These are phyloP conservation scores for Boechera retrofracta DNA, from an alignment of 345 rosid species.

Conservation along the genomic window DNA sequence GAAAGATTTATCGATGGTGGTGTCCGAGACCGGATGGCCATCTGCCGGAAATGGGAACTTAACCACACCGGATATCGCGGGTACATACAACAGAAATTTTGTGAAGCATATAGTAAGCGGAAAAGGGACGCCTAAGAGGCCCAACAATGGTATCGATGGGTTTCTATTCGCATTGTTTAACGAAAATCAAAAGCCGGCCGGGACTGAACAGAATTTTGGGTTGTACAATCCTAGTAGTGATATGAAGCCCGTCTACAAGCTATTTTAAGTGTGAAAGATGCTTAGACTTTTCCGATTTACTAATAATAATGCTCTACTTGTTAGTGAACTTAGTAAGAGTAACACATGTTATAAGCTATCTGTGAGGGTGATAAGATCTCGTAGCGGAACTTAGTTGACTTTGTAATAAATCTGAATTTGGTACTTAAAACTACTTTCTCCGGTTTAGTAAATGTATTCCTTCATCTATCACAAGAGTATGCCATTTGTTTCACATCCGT, in stretches of 20 bases:
- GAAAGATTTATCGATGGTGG: not conserved
- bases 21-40: slow-evolving; percentile 4
- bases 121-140: not conserved
- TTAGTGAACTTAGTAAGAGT: not conserved
- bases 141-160: not conserved
- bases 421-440: not conserved
- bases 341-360: not conserved
- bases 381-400: not conserved
- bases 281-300: not conserved
- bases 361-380: not conserved
- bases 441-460: not conserved
- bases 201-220: slow-evolving; percentile 1
- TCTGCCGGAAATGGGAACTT: not conserved
- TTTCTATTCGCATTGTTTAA: not conserved
- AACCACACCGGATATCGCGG: not conserved
- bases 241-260: not conserved
- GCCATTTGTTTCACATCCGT: not conserved
- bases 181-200: slow-evolving; percentile 5
- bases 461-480: not conserved
- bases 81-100: not conserved
- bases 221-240: not conserved
- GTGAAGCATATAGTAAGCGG: not conserved
- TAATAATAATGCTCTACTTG: not conserved
- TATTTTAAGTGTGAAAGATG: not conserved
- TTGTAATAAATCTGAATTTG: not conserved